Base-by-base conservation (phyloP, 495 filamentous ascomycete genomes). In the Penicillium subrubescens region DNA sequence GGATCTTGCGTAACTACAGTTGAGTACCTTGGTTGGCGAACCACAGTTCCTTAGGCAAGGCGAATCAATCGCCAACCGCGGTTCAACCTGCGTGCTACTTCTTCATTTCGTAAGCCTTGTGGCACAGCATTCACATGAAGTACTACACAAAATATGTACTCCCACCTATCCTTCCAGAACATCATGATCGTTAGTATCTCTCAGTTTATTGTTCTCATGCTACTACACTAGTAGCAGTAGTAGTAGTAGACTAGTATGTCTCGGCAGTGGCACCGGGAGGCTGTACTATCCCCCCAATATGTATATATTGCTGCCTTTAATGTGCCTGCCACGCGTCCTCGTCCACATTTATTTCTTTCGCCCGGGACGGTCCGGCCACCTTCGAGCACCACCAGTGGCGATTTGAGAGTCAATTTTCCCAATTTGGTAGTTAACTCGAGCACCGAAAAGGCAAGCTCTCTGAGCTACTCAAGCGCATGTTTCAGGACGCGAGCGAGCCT, bases 401-500 rank as follows among this genome's bases (percentile, higher is more conserved):
- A 51, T 31, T 29, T 52, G n/a, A 25, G n/a, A 8, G 10, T 31
- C 3, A 15, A 52, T 2, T 48, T 48, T 48, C 44, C 5, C 11
- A 12, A 23, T 23, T 46, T 3, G 19, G 43, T 11, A 19, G 19
- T 23, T 25, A 23, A 48, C 14, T 52, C 17, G 3, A 8, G 12
- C 14, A 11, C 21, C 46, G 7, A 15, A 12, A 12, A n/a, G 7
- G 14, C 17, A 5, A 50, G n/a, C n/a, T 5, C 12, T 50, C n/a
- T 12, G 23, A 14, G 27, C 19, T 33, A 64, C 41, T 46, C 61
- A 51, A 55, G 39, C 2, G 54, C 44, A 21, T 60, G 65, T 1
- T 65, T 31, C 46, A 80, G 67, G 27, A 79, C 74, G 33, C 69
- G 65, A 25, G 62, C 89, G 43, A 95, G 72, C 63, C 90, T 82